Evolutionary conservation across 768 basidiomycete species (phyloP).

Genomic region (Hydnum rufescens): DNA sequence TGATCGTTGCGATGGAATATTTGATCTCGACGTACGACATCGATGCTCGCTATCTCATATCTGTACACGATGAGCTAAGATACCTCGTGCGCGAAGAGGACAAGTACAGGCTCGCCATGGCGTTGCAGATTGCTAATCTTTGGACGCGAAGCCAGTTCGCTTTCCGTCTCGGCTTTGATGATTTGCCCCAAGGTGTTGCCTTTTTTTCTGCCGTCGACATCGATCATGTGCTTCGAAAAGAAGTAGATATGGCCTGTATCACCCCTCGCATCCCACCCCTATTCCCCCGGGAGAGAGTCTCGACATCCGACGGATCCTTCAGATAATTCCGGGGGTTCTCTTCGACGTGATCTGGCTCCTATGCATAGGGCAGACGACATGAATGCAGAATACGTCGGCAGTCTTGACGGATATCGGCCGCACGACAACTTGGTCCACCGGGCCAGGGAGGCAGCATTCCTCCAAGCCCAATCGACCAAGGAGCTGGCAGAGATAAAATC

Average conservation of each 20-base stretch:
- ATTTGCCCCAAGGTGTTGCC: slow-evolving; percentile 84
- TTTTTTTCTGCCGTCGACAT: slow-evolving; percentile 96
- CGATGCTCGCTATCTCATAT: slow-evolving; percentile 80
- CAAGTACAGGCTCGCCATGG: slow-evolving; percentile 74
- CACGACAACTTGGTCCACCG: slow-evolving; percentile 50
- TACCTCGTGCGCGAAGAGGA: slow-evolving; percentile 83
- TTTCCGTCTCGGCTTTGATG: slow-evolving; percentile 84
- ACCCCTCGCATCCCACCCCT: slow-evolving; percentile 69
- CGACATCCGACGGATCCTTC: slow-evolving; percentile 44
- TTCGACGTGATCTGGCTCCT: slow-evolving; percentile 31
- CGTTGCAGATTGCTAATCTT: slow-evolving; percentile 83
- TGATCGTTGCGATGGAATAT: slow-evolving; percentile 89
- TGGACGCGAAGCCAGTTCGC: slow-evolving; percentile 91
- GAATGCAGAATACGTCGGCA: slow-evolving; percentile 19
- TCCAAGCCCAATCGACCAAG: slow-evolving; percentile 56
- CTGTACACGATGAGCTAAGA: slow-evolving; percentile 91
- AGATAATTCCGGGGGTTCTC: slow-evolving; percentile 48
- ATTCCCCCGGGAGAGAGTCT: slow-evolving; percentile 81
- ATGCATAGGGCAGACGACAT: slow-evolving; percentile 25
- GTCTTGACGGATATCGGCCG: slow-evolving; percentile 29
- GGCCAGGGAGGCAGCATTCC: slow-evolving; percentile 39
- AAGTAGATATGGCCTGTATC: slow-evolving; percentile 87
- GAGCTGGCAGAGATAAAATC: slow-evolving; percentile 42
- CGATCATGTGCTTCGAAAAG: slow-evolving; percentile 79
- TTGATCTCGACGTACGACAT: slow-evolving; percentile 66